Evolutionary conservation across 2,329 filamentous ascomycete species (phyloP).

Genomic region (Fusarium redolens): DNA sequence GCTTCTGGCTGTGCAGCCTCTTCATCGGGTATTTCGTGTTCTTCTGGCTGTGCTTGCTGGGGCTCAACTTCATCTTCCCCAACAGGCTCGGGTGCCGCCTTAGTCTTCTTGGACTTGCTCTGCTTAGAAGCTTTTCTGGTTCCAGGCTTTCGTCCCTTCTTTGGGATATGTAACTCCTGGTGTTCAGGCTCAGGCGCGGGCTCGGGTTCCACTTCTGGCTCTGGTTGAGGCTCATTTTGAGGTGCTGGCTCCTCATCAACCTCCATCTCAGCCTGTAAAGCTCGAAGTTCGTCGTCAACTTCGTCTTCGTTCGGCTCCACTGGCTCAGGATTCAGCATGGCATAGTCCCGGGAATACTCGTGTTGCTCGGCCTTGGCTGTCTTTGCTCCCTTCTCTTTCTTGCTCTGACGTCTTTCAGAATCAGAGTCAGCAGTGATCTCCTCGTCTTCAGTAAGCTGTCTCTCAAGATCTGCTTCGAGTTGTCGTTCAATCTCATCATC

Average conservation of each 20-base stretch:
- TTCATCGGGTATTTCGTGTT: neutral
- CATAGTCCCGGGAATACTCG: conserved; percentile 54
- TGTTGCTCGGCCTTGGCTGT: conserved; percentile 40
- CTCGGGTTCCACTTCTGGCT: conserved; percentile 19
- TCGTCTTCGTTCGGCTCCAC: conserved; percentile 58
- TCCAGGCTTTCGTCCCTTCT: conserved; percentile 66
- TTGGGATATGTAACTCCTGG: conserved; percentile 59
- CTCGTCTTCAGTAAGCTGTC: conserved; percentile 65
- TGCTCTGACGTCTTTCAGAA: conserved; percentile 54
- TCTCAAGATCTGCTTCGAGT: conserved; percentile 72
- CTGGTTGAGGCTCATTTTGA: conserved; percentile 12
- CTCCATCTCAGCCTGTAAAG: conserved; percentile 63
- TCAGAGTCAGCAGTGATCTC: conserved; percentile 60
- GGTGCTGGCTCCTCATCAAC: conserved; percentile 42
- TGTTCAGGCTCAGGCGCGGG: conserved; percentile 23
- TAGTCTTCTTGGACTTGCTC: conserved; percentile 58
- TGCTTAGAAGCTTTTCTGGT: conserved; percentile 65
- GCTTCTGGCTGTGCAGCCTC: conserved; percentile 10
- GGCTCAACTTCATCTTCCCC: conserved; percentile 35
- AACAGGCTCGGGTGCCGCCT: conserved; percentile 47
- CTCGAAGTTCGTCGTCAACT: conserved; percentile 63
- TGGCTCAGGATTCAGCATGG: conserved; percentile 65
- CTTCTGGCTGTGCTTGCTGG: conserved; percentile 19
- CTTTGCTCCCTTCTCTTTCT: conserved; percentile 45
- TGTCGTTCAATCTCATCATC: conserved; percentile 75